Base-by-base conservation (phyloP, 805 yeast genomes). In the Kuraishia piskuri region DNA sequence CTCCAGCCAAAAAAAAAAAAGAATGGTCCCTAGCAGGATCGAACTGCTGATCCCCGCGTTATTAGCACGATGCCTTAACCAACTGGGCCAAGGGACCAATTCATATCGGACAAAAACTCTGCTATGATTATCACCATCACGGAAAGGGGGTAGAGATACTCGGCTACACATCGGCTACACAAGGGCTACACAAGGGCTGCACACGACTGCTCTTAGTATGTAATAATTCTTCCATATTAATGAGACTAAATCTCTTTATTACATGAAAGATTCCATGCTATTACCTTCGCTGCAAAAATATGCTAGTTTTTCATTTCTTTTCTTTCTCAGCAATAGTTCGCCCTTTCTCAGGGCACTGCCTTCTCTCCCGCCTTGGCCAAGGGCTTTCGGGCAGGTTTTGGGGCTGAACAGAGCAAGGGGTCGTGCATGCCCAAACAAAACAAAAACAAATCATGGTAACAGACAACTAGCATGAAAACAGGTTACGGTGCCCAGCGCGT, bases 11-110 rank as follows among this genome's bases (percentile, higher is more conserved):
- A n/a, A n/a, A n/a, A n/a, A n/a, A 45, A 52, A 46, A 49, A 50
- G 47, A 69, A 64, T 83, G 88, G 82, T 83, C 86, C 86, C 86
- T 82, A 81, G 86, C 88, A 80, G 88, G 88, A 82, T 83, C 88
- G 88, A 83, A 83, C 88, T 80, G 88, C 86, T 81, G 88, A 83
- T 82, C 88, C 66, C 66, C 70, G 73, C 72, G 73, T 69, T 69
- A 69, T 69, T 69, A 69, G 73, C 73, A 68, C 73, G 70, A 67
- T 66, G 73, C 73, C 73, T 69, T 69, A 68, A 68, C 73, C 73
- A 68, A 69, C 73, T 69, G 72, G 73, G 73, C 73, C 73, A 69
- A 68, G 70, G 70, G 69, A 57, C 58, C 59, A 8, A 31, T 31
- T 31, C 40, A 31, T 10, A 10, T 31, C 4, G 14, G 40, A 4